Evolutionary conservation across 768 basidiomycete genomes (phyloP).

Genomic region (Termitomyces sp.): DNA sequence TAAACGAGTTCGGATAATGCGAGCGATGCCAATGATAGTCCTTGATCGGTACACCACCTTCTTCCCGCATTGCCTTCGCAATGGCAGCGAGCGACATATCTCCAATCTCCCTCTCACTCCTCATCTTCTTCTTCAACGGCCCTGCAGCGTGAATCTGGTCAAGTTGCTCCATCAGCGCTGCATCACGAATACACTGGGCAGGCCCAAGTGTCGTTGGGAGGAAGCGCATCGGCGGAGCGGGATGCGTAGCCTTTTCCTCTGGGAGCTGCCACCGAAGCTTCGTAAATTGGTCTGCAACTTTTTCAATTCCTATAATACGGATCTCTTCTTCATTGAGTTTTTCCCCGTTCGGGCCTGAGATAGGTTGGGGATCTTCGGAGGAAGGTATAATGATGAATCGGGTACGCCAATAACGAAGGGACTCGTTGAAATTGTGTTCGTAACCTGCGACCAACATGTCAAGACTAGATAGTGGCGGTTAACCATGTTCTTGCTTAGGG

Average conservation of each 20-base stretch:
- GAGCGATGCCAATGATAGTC: constrained; percentile 80
- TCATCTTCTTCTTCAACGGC: constrained; percentile 77
- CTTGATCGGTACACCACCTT: constrained; percentile 81
- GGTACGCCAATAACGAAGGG: constrained; percentile 90
- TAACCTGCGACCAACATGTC: constrained; percentile 87
- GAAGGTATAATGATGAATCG: constrained; percentile 92
- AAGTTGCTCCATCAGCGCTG: constrained; percentile 72
- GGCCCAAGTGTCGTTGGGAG: constrained; percentile 86
- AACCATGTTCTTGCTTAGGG: neutral
- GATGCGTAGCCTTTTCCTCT: constrained; percentile 49
- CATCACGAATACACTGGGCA: constrained; percentile 75
- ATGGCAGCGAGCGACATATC: constrained; percentile 64
- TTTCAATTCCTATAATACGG: constrained; percentile 86
- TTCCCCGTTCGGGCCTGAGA: constrained; percentile 65
- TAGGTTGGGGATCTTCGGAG: constrained; percentile 58
- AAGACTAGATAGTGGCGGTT: constrained; percentile 42
- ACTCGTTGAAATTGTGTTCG: constrained; percentile 76
- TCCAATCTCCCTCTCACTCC: constrained; percentile 69
- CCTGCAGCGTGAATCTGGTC: constrained; percentile 78
- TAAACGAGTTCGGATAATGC: constrained; percentile 80
- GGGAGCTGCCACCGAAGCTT: constrained; percentile 77
- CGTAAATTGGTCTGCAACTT: constrained; percentile 85
- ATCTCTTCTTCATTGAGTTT: constrained; percentile 83
- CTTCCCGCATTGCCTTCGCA: constrained; percentile 83
- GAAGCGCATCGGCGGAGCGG: constrained; percentile 65